Evolutionary conservation across 129 eudicot genomes (phyloP), one percentile per base, ranked within the genome.

Genomic region (Flaveria brownii): DNA sequence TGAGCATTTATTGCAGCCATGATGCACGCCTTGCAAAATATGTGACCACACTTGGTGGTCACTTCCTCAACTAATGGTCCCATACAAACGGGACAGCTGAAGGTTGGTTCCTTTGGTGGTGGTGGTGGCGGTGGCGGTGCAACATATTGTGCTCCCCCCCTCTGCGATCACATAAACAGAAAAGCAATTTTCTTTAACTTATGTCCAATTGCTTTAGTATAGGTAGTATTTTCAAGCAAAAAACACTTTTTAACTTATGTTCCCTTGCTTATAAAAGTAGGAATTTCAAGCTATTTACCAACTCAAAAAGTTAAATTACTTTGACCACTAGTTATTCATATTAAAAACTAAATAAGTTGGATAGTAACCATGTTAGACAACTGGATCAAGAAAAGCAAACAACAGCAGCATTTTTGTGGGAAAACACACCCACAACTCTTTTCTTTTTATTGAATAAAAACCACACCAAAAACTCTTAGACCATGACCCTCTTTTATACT

Each of bases 41-140:
- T 94, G 81, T 94, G 97, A 66, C 97, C 98, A 71, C 98, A 94
- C 68, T 87, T 93, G 4, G 98, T 94, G 13, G 98, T 79, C 87
- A 83, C 76, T 79, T 87, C 97, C 52, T 94, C 93, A 22, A 84
- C 91, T n/a, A 91, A 59, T 6, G 91, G 82, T 8, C 93, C 97
- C 96, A 94, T 82, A 87, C 98, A 94, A 52, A 91, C 80, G 17
- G 98, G 98, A 72, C 98, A 94, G 78, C 79, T 94, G 72, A 94
- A 94, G 0, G 84, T 74, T 9, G 85, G 91, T 61, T 88, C 98
- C 72, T 78, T 83, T 16, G 87, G 91, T 3, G 94, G 89, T 16
- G 94, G 92, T 0, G 78, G 92, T 2, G 89, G 91, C 9, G 88
- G 84, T 3, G 92, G 82, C 7, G 81, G 84, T 18, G 78, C 75